Conservation (phyloP, 78 protist species). For the Parvularia atlantis region DNA sequence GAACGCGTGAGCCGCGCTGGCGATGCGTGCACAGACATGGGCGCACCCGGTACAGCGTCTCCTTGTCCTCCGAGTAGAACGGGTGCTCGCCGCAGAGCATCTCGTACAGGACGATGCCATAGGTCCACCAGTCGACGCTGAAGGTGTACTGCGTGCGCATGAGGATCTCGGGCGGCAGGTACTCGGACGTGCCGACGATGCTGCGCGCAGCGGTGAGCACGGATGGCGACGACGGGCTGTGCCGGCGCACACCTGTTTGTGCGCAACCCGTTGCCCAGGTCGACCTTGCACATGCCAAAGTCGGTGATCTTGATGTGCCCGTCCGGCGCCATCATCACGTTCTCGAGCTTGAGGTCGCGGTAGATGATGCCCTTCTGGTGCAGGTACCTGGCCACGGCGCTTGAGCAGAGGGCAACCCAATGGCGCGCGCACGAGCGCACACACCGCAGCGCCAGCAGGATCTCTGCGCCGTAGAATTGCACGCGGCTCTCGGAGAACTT, state of each 20-base stretch:
- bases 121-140: slow-evolving; percentile 68
- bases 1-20: no score
- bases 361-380: not conserved
- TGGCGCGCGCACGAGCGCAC: no score
- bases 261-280: not conserved
- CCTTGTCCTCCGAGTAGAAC: slow-evolving; percentile 44
- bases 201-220: not conserved
- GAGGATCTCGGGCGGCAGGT: slow-evolving; percentile 65
- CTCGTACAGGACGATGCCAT: slow-evolving; percentile 62
- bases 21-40: no score
- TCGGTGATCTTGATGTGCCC: not conserved
- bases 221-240: not conserved
- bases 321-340: not conserved
- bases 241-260: not conserved
- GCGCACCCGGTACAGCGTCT: no score
- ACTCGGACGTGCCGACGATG: slow-evolving; percentile 59
- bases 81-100: slow-evolving; percentile 48
- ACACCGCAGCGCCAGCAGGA: slow-evolving; percentile 66
- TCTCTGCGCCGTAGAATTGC: slow-evolving; percentile 60
- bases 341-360: not conserved
- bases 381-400: no score
- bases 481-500: slow-evolving; percentile 45
- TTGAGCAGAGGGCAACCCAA: no score
- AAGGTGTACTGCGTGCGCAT: slow-evolving; percentile 21
- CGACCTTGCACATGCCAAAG: not conserved